Evolutionary conservation across 192 early-diverging fungal genomes (phyloP), one percentile per base, ranked within the genome.

Genomic region (Entomortierella parvispora): DNA sequence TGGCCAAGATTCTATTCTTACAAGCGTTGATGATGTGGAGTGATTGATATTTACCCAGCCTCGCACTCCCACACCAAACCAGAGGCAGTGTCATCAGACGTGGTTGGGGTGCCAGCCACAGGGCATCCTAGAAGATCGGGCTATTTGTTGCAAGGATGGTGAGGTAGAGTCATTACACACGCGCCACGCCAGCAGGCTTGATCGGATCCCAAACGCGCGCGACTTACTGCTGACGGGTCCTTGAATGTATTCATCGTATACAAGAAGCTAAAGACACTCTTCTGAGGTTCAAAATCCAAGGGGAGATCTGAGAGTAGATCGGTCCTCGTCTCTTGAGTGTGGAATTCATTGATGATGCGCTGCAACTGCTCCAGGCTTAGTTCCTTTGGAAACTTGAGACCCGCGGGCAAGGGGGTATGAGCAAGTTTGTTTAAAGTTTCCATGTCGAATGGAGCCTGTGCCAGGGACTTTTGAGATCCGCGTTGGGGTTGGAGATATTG

Each of bases 61-160:
- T 75, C 64, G 28, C 71, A 75, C 54, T 62, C 51, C 71, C 71
- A 75, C 7, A 62, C 50, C 23, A 75, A 45, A 0, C 71, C 71
- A 1, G 64, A 65, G 6, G 62, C 58, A 5, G 71, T 67, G 14
- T 65, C 57, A 2, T 65, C 50, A 37, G 43, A 1, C 17, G 7
- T 28, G 1, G 33, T 33, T 2, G 71, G 71, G 25, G 71, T 75
- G 0, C 37, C 32, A 12, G 64, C 71, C 9, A 75, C 71, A 47
- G 63, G 43, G 23, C 71, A 75, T 5, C 64, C 71, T 23, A 45
- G 47, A 4, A 72, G 40, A 45, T 65, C 42, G 40, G 53, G 29
- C 68, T 69, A 40, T 49, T 2, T 11, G 11, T 22, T n/a, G n/a
- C n/a, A n/a, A n/a, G n/a, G n/a, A n/a, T n/a, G n/a, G n/a, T n/a